Evolutionary conservation across 1,284 basidiomycete species (phyloP).

Genomic region (Dichomitus squalens): DNA sequence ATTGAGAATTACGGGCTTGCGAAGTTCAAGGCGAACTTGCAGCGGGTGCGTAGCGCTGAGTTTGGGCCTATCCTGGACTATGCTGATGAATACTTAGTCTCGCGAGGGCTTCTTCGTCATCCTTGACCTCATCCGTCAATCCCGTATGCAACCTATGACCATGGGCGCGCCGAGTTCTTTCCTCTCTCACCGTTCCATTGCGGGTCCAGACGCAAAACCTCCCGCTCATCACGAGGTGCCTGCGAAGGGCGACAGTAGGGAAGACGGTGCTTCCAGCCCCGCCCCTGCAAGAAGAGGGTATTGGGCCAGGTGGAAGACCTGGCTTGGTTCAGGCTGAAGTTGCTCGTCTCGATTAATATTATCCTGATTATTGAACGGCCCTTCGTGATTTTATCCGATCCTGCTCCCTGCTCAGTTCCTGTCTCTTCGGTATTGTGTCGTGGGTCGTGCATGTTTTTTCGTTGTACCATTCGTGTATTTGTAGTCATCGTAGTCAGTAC

Average conservation of each 20-base stretch:
- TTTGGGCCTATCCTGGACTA: constrained; percentile 6
- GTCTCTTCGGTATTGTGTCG: constrained; percentile 1
- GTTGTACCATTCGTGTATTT: constrained; percentile 26
- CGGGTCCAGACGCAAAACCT: constrained; percentile 17
- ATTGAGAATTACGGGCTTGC: constrained; percentile 79
- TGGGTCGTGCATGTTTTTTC: constrained; percentile 19
- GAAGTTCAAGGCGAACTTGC: constrained; percentile 78
- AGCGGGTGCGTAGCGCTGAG: constrained; percentile 51
- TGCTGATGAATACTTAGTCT: constrained; percentile 50
- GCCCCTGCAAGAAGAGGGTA: constrained; percentile 4
- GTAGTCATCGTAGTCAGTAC: constrained; percentile 17
- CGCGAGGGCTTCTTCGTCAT: constrained; percentile 80
- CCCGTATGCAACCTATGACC: constrained; percentile 70
- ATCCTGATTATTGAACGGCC: not conserved
- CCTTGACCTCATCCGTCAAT: constrained; percentile 72
- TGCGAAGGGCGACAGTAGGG: constrained; percentile 2
- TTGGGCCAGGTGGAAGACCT: constrained; percentile 28
- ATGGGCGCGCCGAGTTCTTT: constrained; percentile 45
- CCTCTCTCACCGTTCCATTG: constrained; percentile 30
- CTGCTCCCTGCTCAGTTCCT: constrained; percentile 13
- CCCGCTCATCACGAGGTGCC: constrained; percentile 10
- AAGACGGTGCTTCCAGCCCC: not conserved
- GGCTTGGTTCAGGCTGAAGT: constrained; percentile 27
- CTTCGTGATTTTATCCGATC: constrained; percentile 3
- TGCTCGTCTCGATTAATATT: not conserved